Conservation (phyloP, 2,329 filamentous ascomycete genomes). For the Aspergillus puulaauensis region DNA sequence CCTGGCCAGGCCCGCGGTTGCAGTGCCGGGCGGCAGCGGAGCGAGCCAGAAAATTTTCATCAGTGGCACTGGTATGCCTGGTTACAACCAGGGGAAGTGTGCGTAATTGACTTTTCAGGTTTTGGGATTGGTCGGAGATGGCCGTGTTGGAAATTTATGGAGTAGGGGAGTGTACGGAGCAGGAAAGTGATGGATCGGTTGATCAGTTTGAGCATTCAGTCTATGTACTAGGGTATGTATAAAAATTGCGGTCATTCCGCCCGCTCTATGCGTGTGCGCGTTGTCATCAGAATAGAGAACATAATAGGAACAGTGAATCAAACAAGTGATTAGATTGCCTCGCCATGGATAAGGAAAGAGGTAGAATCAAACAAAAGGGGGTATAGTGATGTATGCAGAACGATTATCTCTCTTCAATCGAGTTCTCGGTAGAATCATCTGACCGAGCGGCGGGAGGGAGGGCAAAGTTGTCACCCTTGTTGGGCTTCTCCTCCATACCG, state of each 20-base stretch:
- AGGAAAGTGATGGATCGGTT: neutral
- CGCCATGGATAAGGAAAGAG: neutral
- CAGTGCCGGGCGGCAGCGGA: too few species aligned
- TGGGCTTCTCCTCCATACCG: constrained; percentile 33
- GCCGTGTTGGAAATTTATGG: neutral
- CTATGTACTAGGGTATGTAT: constrained; percentile 9
- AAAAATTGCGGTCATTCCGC: constrained; percentile 1
- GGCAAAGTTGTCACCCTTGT: constrained; percentile 32
- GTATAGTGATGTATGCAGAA: constrained; percentile 6
- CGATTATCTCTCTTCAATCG: constrained; percentile 21
- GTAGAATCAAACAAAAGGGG: constrained; percentile 1
- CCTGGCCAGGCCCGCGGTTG: too few species aligned
- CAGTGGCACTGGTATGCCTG: too few species aligned
- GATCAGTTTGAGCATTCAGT: neutral
- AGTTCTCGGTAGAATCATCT: constrained; percentile 21
- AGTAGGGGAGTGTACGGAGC: too few species aligned
- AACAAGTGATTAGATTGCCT: constrained; percentile 4
- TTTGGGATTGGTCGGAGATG: neutral
- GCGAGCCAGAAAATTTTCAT: too few species aligned
- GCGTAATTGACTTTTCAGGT: too few species aligned
- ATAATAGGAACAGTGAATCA: constrained; percentile 2
- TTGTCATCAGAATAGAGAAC: neutral
- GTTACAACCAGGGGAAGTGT: too few species aligned
- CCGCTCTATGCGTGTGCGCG: neutral
- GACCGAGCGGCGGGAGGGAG: constrained; percentile 35